Conservation (phyloP, 257 asterid species). For the Rauvolfia tetraphylla region DNA sequence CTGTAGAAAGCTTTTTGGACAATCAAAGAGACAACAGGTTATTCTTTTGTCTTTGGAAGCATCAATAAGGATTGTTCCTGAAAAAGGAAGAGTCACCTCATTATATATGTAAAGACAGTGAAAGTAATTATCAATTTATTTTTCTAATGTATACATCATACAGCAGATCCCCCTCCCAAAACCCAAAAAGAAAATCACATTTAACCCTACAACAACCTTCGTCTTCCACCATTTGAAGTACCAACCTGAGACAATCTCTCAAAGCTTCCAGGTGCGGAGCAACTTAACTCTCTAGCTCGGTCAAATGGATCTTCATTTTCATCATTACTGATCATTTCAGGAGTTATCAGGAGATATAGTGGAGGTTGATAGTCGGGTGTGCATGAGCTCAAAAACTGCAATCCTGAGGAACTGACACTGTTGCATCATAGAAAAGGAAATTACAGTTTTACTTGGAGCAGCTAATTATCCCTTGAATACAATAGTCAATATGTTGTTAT, state of each 20-base stretch:
- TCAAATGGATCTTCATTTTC: conserved; percentile 37
- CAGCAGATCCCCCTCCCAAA: neutral
- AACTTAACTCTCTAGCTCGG: conserved; percentile 30
- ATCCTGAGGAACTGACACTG: conserved; percentile 84
- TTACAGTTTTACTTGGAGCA: conserved; percentile 14
- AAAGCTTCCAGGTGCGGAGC: conserved; percentile 35
- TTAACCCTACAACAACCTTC: neutral
- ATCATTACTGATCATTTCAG: conserved; percentile 55
- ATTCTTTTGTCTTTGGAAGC: neutral
- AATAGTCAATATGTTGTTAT: neutral
- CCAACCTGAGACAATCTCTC: conserved; percentile 61
- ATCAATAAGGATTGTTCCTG: neutral
- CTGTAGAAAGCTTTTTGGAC: neutral
- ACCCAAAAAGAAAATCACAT: neutral
- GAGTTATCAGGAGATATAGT: conserved; percentile 50
- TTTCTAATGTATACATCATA: neutral
- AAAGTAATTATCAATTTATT: neutral
- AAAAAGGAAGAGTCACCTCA: neutral
- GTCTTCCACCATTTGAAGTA: neutral
- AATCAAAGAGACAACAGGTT: neutral
- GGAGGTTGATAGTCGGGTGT: conserved; percentile 94
- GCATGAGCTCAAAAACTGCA: conserved; percentile 68
- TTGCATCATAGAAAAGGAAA: conserved; percentile 18
- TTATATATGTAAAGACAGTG: neutral
- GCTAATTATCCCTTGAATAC: neutral